Base-by-base conservation (phyloP, 2,329 filamentous ascomycete genomes). In the Podosphaera aphanis region DNA sequence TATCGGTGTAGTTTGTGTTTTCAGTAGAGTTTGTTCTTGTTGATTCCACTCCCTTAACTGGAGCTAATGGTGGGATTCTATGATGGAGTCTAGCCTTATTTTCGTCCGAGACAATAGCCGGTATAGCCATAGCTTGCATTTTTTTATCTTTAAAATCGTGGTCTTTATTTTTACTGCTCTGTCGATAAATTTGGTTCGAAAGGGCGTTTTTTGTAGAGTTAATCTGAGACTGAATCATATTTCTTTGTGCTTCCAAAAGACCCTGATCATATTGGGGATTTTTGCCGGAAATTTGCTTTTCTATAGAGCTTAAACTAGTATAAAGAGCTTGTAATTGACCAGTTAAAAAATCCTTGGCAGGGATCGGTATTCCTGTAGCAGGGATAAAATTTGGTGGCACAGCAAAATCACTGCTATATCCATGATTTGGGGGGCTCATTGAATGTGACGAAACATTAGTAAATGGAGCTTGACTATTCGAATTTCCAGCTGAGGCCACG, bases 261-360 rank as follows among this genome's bases (percentile, higher is more conserved):
- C 63, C 65, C 51, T 72, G 70, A 48, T 77, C 73, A 49, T 77
- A 73, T 51, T 77, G 73, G 50, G 77, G 71, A 51, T 66, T 69
- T 55, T 77, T 77, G 61, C 71, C 74, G 45, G 67, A 65, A 39
- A 77, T 58, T 51, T 78, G 73, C 48, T 72, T 68, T 50, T 75
- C 67, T 36, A 70, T 63, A 47, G 69, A 68, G 53, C 67, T 71
- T 48, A 77, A 62, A n/a, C 66, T 65, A n/a, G 56, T 53, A 36
- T 64, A 65, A 46, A 77, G 64, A 37, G 61, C 44, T 18, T 53
- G 48, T 41, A 59, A 50, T 39, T 58, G 55, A 16, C 19, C 45
- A 37, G 49, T 59, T 19, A 51, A 48, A 23, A 49, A 23, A 7
- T 53, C 48, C 8, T 47, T 47, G 31, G 51, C 23, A 21, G 48